Evolutionary conservation across 2,329 filamentous ascomycete species (phyloP), one percentile per base, ranked within the genome.

Genomic region (Fusarium luffae): DNA sequence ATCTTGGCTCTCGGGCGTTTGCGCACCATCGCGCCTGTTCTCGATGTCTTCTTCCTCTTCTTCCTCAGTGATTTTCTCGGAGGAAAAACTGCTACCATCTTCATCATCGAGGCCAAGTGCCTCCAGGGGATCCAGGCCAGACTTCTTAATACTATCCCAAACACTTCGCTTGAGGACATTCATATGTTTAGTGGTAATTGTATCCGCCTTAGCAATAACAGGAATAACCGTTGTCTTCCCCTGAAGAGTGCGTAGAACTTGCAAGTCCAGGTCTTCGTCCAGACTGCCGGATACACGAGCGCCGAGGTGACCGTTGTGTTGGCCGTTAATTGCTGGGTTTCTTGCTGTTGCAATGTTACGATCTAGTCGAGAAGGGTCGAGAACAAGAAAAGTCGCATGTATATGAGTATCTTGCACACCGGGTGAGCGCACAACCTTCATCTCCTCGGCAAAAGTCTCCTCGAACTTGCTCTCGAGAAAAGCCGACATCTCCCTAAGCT

Each of bases 381-480:
- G 88, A 58, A 99, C 84, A 59, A 98, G 86, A 81, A 99, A 97
- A 57, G 94, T 94, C 72, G 93, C 97, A 79, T 99, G 96, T 71
- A 99, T 97, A 79, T 99, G 96, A 52, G 95, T 98, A 83, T 99
- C 96, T 78, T 94, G 93, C 70, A 93, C 92, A 59, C 94, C 95
- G 27, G 96, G 95, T 55, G 94, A 94, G 75, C 96, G 92, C 67
- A 98, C 86, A 48, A 99, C 94, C 84, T 98, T 98, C 87, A 97
- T 97, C 84, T 99, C 96, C 82, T 99, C 96, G 50, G 89, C 89
- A 78, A 99, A 97, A 0, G 96, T 98, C 77, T 99, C 96, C 79
- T 99, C 95, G 74, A 99, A 99, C 80, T 98, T 98, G 84, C 92
- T 95, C 84, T 99, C 96, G 63, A 99, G 85, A 82, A 99, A 99